Percentiles rank a stretch among this genome's conserved stretches.
Conservation (phyloP, 1,139 yeast genomes). For the Yarrowia galli region DNA sequence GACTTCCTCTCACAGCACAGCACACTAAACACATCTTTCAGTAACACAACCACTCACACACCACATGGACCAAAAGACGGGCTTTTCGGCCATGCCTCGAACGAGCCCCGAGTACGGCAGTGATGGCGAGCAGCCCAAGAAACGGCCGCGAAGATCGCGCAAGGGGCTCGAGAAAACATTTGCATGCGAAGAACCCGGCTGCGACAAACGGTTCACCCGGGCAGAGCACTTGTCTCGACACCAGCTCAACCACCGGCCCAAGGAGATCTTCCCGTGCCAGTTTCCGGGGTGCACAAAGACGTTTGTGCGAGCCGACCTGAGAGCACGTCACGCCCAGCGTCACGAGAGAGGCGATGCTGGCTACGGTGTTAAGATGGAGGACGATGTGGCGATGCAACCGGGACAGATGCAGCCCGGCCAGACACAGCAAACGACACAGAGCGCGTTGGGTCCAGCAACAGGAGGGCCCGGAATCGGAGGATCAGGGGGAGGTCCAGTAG, state of each 20-base stretch:
- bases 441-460: not conserved
- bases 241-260: conserved; percentile 52
- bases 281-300: conserved; percentile 61
- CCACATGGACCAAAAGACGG: conserved; percentile 4
- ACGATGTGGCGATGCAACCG: not conserved
- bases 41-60: not conserved
- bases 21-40: too few species aligned
- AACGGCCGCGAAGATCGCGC: conserved; percentile 45
- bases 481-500: not conserved
- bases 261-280: conserved; percentile 58
- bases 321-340: conserved; percentile 60
- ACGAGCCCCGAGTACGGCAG: conserved; percentile 2
- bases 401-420: not conserved
- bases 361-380: conserved; percentile 41
- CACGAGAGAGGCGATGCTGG: conserved; percentile 51
- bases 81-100: conserved; percentile 29
- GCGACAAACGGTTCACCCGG: conserved; percentile 69
- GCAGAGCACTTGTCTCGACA: conserved; percentile 55
- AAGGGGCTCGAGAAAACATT: conserved; percentile 50
- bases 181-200: conserved; percentile 60
- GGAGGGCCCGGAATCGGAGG: too few species aligned
- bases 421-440: not conserved
- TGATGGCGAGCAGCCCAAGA: conserved; percentile 28
- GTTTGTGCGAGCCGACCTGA: conserved; percentile 65
- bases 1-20: too few species aligned